Evolutionary conservation across 345 rosid species (phyloP).

Genomic region (Salix brachista): DNA sequence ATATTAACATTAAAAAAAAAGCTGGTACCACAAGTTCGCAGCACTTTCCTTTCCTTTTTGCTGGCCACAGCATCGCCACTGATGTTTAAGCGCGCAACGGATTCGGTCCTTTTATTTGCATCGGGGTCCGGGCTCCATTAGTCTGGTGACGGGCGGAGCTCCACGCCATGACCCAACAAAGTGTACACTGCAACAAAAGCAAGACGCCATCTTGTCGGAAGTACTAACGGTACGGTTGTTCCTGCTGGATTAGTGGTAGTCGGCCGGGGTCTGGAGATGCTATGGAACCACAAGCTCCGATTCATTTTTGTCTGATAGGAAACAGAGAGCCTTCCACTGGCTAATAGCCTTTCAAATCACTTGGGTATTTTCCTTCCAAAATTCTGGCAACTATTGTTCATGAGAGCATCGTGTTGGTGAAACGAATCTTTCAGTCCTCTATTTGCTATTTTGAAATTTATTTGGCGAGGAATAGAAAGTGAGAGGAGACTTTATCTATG

Average conservation of each 20-base stretch:
- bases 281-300: neutral
- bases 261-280: neutral
- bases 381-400: neutral
- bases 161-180: neutral
- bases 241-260: neutral
- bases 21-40: neutral
- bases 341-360: neutral
- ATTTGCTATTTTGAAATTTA: neutral
- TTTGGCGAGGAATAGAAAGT: too few species aligned
- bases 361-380: neutral
- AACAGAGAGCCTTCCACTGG: neutral
- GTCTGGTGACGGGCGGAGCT: neutral
- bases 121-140: neutral
- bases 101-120: too few species aligned
- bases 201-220: neutral
- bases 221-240: neutral
- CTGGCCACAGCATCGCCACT: too few species aligned
- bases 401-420: neutral
- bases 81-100: too few species aligned
- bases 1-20: too few species aligned
- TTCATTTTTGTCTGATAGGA: neutral
- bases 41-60: too few species aligned
- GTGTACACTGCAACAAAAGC: neutral
- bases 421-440: neutral
- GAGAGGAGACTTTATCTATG: too few species aligned